A percentile compares a stretch with the other conserved stretches of the same genome.
Conservation (phyloP, 805 yeast genomes). For the Metschnikowia similis region DNA sequence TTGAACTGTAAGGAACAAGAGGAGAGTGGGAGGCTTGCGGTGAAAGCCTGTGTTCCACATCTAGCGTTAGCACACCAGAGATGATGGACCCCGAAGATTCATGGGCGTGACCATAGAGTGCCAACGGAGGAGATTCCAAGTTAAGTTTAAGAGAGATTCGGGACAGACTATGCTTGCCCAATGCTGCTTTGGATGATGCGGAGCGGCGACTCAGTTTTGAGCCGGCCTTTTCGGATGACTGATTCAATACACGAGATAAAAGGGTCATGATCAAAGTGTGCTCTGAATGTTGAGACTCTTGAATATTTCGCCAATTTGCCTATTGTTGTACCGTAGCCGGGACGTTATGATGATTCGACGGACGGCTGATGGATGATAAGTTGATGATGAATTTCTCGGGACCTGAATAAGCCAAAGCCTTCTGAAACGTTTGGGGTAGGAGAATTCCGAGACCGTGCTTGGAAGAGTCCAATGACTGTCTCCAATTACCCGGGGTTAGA, state of each 20-base stretch:
- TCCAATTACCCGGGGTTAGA: neutral
- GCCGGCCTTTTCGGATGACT: slow-evolving; percentile 12
- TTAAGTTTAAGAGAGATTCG: slow-evolving; percentile 47
- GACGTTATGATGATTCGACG: neutral
- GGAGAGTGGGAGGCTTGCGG: slow-evolving; percentile 1
- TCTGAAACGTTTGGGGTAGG: neutral
- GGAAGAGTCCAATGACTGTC: neutral
- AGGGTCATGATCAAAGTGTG: slow-evolving; percentile 15
- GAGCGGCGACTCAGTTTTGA: slow-evolving; percentile 5
- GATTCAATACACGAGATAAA: slow-evolving; percentile 21
- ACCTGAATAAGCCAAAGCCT: neutral
- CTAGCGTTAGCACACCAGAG: slow-evolving; percentile 68
- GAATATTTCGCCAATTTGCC: too few relatives aligned
- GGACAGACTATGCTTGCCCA: slow-evolving; percentile 18
- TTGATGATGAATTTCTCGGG: too few relatives aligned
- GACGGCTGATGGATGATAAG: neutral
- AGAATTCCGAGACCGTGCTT: neutral
- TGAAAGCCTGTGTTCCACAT: slow-evolving; percentile 10
- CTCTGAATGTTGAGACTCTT: neutral
- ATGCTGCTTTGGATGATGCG: neutral
- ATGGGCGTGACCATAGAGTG: slow-evolving; percentile 71
- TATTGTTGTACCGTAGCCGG: too few relatives aligned
- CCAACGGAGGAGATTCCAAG: slow-evolving; percentile 88
- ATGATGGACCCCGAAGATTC: slow-evolving; percentile 84
- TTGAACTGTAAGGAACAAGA: slow-evolving; percentile 5